phyloP scores from a whole-genome alignment of 192 early-diverging fungal genomes.

The Podila horticola region DNA sequence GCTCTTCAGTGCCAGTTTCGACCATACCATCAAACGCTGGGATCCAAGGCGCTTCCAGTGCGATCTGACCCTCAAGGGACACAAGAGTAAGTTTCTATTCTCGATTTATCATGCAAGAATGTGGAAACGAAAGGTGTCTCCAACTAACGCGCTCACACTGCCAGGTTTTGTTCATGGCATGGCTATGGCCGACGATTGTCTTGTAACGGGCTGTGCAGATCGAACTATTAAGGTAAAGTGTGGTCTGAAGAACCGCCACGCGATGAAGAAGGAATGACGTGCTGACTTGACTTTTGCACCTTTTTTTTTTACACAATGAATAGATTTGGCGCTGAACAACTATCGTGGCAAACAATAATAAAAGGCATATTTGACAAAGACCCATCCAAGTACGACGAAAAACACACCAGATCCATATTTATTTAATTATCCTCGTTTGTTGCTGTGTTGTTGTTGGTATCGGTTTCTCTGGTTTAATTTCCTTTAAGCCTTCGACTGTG shows the following conservation, averaged over 20 bases:
- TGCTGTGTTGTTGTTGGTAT: not conserved
- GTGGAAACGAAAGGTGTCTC: too few species aligned
- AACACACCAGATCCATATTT: too few species aligned
- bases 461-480: not conserved
- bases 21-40: constrained; percentile 62
- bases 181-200: constrained; percentile 52
- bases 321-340: too few species aligned
- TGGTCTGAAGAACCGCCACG: not conserved
- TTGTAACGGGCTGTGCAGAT: constrained; percentile 63
- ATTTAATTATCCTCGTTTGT: too few species aligned
- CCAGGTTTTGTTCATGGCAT: constrained; percentile 61
- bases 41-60: constrained; percentile 55
- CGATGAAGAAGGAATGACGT: not conserved
- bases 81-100: constrained; percentile 46
- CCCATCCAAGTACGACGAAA: too few species aligned
- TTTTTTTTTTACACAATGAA: too few species aligned
- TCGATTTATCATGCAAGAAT: not conserved
- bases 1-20: constrained; percentile 60
- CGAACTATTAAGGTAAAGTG: constrained; percentile 57
- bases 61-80: constrained; percentile 57
- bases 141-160: not conserved
- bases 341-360: too few species aligned
- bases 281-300: not conserved
- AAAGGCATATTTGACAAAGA: too few species aligned
- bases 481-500: not conserved